phyloP scores from a whole-genome alignment of 352 stramenopile species.

The Phytophthora idaei region DNA sequence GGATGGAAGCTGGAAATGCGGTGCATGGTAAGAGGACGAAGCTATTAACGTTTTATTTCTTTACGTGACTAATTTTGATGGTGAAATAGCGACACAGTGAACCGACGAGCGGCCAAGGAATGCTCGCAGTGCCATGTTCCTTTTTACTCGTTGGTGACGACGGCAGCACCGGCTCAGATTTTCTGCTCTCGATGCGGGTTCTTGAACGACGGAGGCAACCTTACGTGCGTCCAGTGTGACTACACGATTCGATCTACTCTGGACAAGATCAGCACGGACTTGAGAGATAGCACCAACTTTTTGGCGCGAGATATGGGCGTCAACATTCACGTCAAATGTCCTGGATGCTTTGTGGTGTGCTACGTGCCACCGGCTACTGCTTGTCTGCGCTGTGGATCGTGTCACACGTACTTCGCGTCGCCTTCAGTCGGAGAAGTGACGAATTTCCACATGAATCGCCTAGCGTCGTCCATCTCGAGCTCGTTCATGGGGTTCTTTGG shows the following conservation, averaged over 20 bases:
- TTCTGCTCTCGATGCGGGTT: constrained; percentile 81
- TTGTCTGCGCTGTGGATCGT: constrained; percentile 78
- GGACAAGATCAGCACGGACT: constrained; percentile 72
- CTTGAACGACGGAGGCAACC: constrained; percentile 71
- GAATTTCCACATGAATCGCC: constrained; percentile 83
- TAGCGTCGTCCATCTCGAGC: constrained; percentile 79
- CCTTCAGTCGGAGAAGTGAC: constrained; percentile 79
- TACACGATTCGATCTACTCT: constrained; percentile 77
- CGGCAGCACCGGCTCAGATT: constrained; percentile 70
- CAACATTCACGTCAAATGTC: constrained; percentile 87
- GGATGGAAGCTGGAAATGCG: constrained; percentile 77
- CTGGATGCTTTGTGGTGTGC: constrained; percentile 75
- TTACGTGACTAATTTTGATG: constrained; percentile 10
- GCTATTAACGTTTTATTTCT: not conserved
- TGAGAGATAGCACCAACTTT: constrained; percentile 83
- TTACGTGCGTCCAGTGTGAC: constrained; percentile 76
- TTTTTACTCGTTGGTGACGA: constrained; percentile 73
- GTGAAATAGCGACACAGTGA: constrained; percentile 48
- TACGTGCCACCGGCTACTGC: constrained; percentile 76
- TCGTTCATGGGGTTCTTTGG: constrained; percentile 80
- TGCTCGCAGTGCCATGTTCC: constrained; percentile 64
- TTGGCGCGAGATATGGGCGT: constrained; percentile 81
- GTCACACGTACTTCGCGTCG: constrained; percentile 85
- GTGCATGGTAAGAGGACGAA: constrained; percentile 53
- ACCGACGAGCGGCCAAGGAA: constrained; percentile 65